Base-by-base conservation (phyloP, 2,329 filamentous ascomycete genomes). In the Fusarium tuaranense region DNA sequence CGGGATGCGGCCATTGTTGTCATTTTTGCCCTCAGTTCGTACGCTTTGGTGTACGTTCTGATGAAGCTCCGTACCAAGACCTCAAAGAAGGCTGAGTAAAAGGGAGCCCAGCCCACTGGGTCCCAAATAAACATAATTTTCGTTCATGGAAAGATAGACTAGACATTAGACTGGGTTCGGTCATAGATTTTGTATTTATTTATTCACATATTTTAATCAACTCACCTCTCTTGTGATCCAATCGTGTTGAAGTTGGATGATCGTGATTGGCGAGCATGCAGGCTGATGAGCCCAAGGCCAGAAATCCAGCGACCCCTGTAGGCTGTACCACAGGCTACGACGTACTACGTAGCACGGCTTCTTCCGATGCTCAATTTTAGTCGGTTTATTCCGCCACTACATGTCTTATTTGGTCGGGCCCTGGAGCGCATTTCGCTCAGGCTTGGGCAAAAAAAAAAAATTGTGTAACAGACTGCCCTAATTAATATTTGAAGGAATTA, bases 1-100 rank as follows among this genome's bases (percentile, higher is more conserved):
- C 86, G 92, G 59, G 86, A 94, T 80, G 89, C 89, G 0, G 92
- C 78, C 0, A 90, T 93, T 58, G 86, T 88, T 4, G 88, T 87
- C 2, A 82, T 90, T 7, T 92, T 92, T 73, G 87, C 84, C 1
- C 69, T 89, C 44, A 87, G 85, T 65, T 88, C 86, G 1, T 92
- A 92, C 63, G 79, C 78, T 0, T 53, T 87, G 60, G 86, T 88
- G 8, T 86, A 84, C 66, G 67, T 76, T 3, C 77, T 87, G 63
- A 87, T 87, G 86, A 87, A 87, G 81, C 80, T 87, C 48, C 79
- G 86, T 25, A 87, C 85, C 22, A 87, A 87, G 82, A 82, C 82
- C 9, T 85, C 85, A 2, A 87, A 87, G 81, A 86, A 83, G 79
- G 85, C 85, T 1, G 82, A 85, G 78, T 79, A 72, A 48, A 48